Percentiles rank a stretch among this genome's conserved stretches.
phyloP scores from a whole-genome alignment of 306 rosid species.

The Rosa persica region DNA sequence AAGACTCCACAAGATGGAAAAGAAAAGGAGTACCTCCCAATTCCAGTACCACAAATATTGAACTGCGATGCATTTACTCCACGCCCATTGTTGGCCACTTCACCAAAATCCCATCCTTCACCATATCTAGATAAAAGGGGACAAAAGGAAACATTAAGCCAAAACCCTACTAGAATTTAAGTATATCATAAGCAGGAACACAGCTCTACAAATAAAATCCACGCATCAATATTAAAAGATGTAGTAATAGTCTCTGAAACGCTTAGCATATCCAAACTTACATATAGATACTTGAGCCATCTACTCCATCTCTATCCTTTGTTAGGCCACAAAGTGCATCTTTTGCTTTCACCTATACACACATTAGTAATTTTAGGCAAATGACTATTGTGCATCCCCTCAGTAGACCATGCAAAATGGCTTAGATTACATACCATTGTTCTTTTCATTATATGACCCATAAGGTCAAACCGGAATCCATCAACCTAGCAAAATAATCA shows the following conservation, averaged over 20 bases:
- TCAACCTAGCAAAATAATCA: conserved; percentile 64
- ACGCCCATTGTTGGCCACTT: conserved; percentile 88
- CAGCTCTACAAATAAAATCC: conserved; percentile 5
- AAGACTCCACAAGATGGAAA: conserved; percentile 14
- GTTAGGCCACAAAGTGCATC: conserved; percentile 52
- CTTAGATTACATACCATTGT: conserved; percentile 66
- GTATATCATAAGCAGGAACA: conserved; percentile 26
- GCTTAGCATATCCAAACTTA: conserved; percentile 35
- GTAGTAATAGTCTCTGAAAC: background rate
- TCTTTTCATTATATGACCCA: conserved; percentile 97
- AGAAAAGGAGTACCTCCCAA: conserved; percentile 71
- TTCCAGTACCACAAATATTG: conserved; percentile 77
- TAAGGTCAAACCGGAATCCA: conserved; percentile 94
- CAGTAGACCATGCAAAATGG: conserved; percentile 7
- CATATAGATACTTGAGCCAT: conserved; percentile 89
- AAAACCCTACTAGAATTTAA: conserved; percentile 10
- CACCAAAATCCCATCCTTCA: conserved; percentile 99
- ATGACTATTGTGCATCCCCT: background rate
- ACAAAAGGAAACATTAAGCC: conserved; percentile 15
- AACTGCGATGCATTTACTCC: conserved; percentile 92
- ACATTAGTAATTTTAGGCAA: conserved; percentile 25
- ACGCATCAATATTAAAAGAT: conserved; percentile 23
- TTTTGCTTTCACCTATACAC: conserved; percentile 69
- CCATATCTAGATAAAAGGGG: conserved; percentile 62
- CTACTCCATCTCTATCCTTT: conserved; percentile 67